Evolutionary conservation across 1,139 yeast genomes (phyloP).

Genomic region (Suhomyces terraborum): DNA sequence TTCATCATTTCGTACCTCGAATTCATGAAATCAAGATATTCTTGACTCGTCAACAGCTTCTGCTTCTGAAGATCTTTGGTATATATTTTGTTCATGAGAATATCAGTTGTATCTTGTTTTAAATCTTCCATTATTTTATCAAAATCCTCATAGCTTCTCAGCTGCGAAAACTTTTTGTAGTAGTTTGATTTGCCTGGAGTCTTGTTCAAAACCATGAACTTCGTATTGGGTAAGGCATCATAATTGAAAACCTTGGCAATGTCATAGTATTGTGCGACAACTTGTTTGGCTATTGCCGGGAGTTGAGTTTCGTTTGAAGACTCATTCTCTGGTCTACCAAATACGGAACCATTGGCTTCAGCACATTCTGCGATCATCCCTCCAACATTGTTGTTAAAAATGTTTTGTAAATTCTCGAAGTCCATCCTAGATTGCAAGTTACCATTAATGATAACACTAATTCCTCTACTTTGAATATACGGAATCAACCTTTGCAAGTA

Average conservation of each 20-base stretch:
- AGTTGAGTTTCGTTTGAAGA: constrained; percentile 13
- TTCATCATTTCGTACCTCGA: constrained; percentile 16
- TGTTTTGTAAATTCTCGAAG: constrained; percentile 50
- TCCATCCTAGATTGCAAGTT: constrained; percentile 61
- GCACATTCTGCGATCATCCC: constrained; percentile 95
- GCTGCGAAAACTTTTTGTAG: constrained; percentile 58
- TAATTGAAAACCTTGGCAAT: constrained; percentile 42
- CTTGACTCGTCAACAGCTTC: constrained; percentile 23
- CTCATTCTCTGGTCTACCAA: constrained; percentile 28
- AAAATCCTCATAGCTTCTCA: constrained; percentile 59
- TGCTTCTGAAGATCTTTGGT: constrained; percentile 40
- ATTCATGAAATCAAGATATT: constrained; percentile 20
- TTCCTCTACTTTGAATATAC: constrained; percentile 62
- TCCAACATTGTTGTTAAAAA: constrained; percentile 58
- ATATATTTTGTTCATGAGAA: constrained; percentile 34
- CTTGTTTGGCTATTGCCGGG: constrained; percentile 57
- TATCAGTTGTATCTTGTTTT: constrained; percentile 31
- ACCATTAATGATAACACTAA: constrained; percentile 82
- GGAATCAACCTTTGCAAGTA: constrained; percentile 63
- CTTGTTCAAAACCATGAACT: constrained; percentile 75
- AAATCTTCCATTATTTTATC: constrained; percentile 24
- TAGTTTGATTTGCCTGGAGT: constrained; percentile 74
- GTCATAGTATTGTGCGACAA: constrained; percentile 57
- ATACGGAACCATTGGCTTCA: constrained; percentile 82
- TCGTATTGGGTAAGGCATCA: constrained; percentile 60